These are phyloP conservation scores for Colletotrichum magnum DNA, from an alignment of 2,329 filamentous ascomycete genomes.

Conservation along the genomic window DNA sequence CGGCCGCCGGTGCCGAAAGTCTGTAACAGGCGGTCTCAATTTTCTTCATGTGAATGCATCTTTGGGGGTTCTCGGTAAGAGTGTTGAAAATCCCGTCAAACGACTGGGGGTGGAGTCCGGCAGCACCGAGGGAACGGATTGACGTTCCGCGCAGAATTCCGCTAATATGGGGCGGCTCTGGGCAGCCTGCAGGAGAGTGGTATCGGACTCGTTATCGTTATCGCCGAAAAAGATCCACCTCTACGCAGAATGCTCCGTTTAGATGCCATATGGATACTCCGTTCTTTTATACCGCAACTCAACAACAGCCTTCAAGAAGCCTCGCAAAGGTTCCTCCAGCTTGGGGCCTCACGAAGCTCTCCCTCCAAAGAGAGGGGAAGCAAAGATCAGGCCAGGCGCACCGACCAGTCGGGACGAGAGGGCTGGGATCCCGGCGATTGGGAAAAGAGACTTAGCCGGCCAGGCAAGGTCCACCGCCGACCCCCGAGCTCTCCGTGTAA, in stretches of 20 bases:
- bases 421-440: slow-evolving; percentile 9
- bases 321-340: too few relatives aligned
- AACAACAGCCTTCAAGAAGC: not conserved
- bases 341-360: not conserved
- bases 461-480: not conserved
- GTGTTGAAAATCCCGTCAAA: not conserved
- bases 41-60: slow-evolving; percentile 1
- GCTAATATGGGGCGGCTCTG: slow-evolving; percentile 8
- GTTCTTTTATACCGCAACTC: not conserved
- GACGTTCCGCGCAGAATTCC: slow-evolving; percentile 14
- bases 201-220: not conserved
- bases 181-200: too few relatives aligned
- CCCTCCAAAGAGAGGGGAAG: not conserved
- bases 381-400: slow-evolving; percentile 4
- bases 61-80: not conserved
- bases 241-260: not conserved
- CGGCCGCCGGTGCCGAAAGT: slow-evolving; percentile 21
- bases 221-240: slow-evolving; percentile 16
- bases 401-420: slow-evolving; percentile 14
- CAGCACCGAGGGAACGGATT: slow-evolving; percentile 1
- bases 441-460: too few relatives aligned
- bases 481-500: slow-evolving; percentile 23
- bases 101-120: not conserved
- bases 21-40: not conserved
- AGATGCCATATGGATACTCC: not conserved